phyloP scores from a whole-genome alignment of 2,329 filamentous ascomycete genomes.

The Metarhizium album region DNA sequence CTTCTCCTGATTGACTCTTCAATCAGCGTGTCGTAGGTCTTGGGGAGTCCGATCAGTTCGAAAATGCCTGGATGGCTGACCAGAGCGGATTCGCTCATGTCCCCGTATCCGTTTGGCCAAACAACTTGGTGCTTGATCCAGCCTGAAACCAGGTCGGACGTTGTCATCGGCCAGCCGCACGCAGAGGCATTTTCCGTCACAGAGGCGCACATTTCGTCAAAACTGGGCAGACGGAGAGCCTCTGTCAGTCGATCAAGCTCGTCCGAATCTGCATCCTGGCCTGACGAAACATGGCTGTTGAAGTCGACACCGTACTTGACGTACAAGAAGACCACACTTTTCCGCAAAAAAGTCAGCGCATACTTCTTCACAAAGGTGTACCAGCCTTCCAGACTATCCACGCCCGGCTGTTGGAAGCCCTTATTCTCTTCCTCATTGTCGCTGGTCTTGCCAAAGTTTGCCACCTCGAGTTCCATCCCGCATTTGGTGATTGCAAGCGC shows the following conservation, averaged over 20 bases:
- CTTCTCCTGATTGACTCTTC: conserved; percentile 77
- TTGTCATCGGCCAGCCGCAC: conserved; percentile 39
- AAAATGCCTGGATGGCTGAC: conserved; percentile 81
- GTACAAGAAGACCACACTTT: conserved; percentile 72
- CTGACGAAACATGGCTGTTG: conserved; percentile 53
- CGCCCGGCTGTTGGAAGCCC: conserved; percentile 44
- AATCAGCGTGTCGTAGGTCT: conserved; percentile 84
- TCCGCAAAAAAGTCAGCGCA: conserved; percentile 81
- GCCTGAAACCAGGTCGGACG: conserved; percentile 40
- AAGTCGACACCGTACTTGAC: conserved; percentile 85
- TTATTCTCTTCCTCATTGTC: conserved; percentile 26
- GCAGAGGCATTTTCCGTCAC: conserved; percentile 34
- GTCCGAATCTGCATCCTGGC: conserved; percentile 54
- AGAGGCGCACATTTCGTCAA: conserved; percentile 66
- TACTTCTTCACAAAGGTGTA: conserved; percentile 65
- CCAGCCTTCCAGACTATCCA: conserved; percentile 42
- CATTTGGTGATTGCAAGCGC: conserved; percentile 36
- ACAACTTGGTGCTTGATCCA: conserved; percentile 62
- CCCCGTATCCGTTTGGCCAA: conserved; percentile 22
- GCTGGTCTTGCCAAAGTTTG: conserved; percentile 15
- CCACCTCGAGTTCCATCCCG: conserved; percentile 29
- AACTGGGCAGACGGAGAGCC: conserved; percentile 61
- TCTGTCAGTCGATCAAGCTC: conserved; percentile 77
- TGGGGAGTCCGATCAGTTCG: conserved; percentile 83
- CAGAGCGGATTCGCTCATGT: conserved; percentile 32